Evolutionary conservation across 805 yeast genomes (phyloP).

Genomic region (Nakazawaea anatomiae): DNA sequence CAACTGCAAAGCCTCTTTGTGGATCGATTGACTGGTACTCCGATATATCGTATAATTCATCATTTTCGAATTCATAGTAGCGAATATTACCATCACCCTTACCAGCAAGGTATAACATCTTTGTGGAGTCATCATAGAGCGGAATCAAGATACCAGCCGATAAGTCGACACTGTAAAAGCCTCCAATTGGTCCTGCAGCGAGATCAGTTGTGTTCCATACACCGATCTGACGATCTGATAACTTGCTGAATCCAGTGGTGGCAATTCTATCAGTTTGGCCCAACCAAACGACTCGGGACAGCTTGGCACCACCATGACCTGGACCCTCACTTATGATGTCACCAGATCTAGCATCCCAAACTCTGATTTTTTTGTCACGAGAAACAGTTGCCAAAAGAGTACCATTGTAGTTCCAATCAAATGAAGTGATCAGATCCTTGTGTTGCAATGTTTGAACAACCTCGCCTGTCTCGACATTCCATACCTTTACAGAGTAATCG

Average conservation of each 20-base stretch:
- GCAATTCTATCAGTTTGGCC: conserved; percentile 80
- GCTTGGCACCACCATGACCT: conserved; percentile 92
- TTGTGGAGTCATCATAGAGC: conserved; percentile 74
- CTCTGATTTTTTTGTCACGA: conserved; percentile 83
- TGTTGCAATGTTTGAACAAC: conserved; percentile 72
- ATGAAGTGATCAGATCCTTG: conserved; percentile 87
- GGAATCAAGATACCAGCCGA: conserved; percentile 95
- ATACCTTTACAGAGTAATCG: conserved; percentile 86
- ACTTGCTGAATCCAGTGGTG: conserved; percentile 91
- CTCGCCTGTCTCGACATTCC: conserved; percentile 80
- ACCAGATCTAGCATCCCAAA: conserved; percentile 85
- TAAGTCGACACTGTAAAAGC: conserved; percentile 79
- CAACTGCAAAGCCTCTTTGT: conserved; percentile 91
- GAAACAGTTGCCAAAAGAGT: conserved; percentile 80
- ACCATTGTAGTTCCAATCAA: conserved; percentile 89
- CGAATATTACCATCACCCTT: conserved; percentile 98
- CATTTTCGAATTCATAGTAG: conserved; percentile 84
- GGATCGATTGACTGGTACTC: conserved; percentile 87
- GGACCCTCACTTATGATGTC: conserved; percentile 74
- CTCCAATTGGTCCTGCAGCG: conserved; percentile 81
- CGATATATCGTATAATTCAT: conserved; percentile 76
- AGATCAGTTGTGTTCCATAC: conserved; percentile 82
- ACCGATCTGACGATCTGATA: conserved; percentile 93
- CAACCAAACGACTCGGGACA: conserved; percentile 83
- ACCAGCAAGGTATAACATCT: conserved; percentile 85